These are phyloP conservation scores for Cladosporium sp. DNA, from an alignment of 2,329 filamentous ascomycete genomes.

Conservation along the genomic window DNA sequence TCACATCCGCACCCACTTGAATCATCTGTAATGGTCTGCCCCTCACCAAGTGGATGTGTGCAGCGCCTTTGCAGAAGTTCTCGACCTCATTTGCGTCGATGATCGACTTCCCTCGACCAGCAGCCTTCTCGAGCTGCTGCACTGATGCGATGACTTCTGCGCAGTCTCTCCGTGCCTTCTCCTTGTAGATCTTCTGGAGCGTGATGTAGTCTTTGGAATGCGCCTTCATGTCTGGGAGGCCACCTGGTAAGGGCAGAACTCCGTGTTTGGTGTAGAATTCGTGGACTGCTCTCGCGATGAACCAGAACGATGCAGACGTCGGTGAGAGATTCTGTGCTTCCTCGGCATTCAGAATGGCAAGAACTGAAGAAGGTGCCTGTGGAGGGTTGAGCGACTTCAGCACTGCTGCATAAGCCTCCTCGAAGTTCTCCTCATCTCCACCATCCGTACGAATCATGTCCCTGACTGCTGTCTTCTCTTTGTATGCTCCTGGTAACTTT, in stretches of 20 bases:
- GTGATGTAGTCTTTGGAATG: slow-evolving; percentile 83
- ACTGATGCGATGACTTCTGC: slow-evolving; percentile 68
- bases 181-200: slow-evolving; percentile 89
- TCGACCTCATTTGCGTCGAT: slow-evolving; percentile 75
- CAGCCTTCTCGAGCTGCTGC: slow-evolving; percentile 49
- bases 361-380: slow-evolving; percentile 63
- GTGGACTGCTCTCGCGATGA: slow-evolving; percentile 75
- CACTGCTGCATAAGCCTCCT: slow-evolving; percentile 83
- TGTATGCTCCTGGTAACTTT: slow-evolving; percentile 66
- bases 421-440: slow-evolving; percentile 79
- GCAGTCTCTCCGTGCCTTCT: slow-evolving; percentile 74
- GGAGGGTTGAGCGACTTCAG: slow-evolving; percentile 76
- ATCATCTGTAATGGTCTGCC: slow-evolving; percentile 52
- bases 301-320: slow-evolving; percentile 71
- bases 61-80: slow-evolving; percentile 90
- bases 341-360: slow-evolving; percentile 72
- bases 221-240: slow-evolving; percentile 96
- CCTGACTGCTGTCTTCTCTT: slow-evolving; percentile 81
- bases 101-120: slow-evolving; percentile 37
- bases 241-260: slow-evolving; percentile 76
- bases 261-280: slow-evolving; percentile 70
- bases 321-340: slow-evolving; percentile 48
- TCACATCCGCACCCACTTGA: slow-evolving; percentile 34
- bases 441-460: slow-evolving; percentile 73
- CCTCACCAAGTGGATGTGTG: slow-evolving; percentile 84